phyloP scores from a whole-genome alignment of 1,139 yeast species.

The Wickerhamomyces sp. region DNA sequence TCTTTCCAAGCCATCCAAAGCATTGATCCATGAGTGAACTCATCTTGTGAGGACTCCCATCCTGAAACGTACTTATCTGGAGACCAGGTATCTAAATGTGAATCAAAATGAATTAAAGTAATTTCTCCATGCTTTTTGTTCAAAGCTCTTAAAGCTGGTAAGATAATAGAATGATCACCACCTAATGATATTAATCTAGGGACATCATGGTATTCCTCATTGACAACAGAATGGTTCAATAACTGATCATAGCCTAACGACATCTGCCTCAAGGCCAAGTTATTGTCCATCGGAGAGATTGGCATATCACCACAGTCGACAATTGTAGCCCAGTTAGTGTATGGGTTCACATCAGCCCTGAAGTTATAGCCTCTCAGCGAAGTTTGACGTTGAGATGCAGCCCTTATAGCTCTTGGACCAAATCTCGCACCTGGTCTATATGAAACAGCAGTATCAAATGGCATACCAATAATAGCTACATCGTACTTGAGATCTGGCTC shows the following conservation, averaged over 20 bases:
- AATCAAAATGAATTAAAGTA: constrained; percentile 72
- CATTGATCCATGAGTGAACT: constrained; percentile 78
- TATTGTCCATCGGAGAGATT: constrained; percentile 72
- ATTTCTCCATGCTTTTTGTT: constrained; percentile 56
- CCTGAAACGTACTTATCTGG: constrained; percentile 64
- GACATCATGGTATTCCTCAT: constrained; percentile 25
- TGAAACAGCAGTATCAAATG: constrained; percentile 73
- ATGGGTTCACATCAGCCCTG: constrained; percentile 48
- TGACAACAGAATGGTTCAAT: constrained; percentile 28
- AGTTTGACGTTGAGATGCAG: constrained; percentile 71
- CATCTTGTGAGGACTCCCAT: constrained; percentile 64
- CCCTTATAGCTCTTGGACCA: constrained; percentile 73
- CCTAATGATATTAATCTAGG: constrained; percentile 70
- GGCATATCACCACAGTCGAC: constrained; percentile 84
- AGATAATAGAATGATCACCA: constrained; percentile 71
- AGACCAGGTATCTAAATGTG: constrained; percentile 77
- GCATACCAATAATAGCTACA: constrained; percentile 68
- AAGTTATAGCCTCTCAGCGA: constrained; percentile 63
- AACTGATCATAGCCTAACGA: constrained; percentile 50
- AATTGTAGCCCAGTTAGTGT: constrained; percentile 60
- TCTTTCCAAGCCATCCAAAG: constrained; percentile 72
- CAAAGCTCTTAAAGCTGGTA: constrained; percentile 67
- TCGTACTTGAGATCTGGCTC: constrained; percentile 48
- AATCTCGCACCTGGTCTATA: constrained; percentile 76
- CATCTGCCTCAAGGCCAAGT: constrained; percentile 68